A percentile compares a stretch with the other conserved stretches of the same genome.
Evolutionary conservation across 495 filamentous ascomycete genomes (phyloP).

Genomic region (Collariella sp.): DNA sequence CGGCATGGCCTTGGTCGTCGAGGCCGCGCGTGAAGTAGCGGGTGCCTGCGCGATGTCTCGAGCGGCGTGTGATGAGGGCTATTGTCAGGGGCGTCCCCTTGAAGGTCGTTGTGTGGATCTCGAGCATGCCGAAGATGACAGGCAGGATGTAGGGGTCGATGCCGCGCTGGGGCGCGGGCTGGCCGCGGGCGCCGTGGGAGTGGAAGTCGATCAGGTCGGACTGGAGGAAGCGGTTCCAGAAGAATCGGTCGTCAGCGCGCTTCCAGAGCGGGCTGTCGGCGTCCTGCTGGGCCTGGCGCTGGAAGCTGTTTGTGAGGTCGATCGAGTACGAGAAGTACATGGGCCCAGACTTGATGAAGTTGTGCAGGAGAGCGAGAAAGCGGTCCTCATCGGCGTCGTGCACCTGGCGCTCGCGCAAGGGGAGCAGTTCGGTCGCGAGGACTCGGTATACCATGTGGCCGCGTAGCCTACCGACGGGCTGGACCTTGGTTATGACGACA

Average conservation of each 20-base stretch:
- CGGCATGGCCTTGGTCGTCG: constrained; percentile 85
- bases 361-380: constrained; percentile 71
- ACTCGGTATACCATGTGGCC: constrained; percentile 94
- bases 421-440: constrained; percentile 82
- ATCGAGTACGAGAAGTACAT: constrained; percentile 98
- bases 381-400: constrained; percentile 89
- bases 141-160: constrained; percentile 92
- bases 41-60: constrained; percentile 78
- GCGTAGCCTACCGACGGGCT: constrained; percentile 80
- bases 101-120: constrained; percentile 71
- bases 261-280: constrained; percentile 70
- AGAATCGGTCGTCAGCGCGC: constrained; percentile 91
- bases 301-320: constrained; percentile 91
- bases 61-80: constrained; percentile 77
- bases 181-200: constrained; percentile 39
- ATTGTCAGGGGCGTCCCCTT: constrained; percentile 77
- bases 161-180: constrained; percentile 59
- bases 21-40: constrained; percentile 90
- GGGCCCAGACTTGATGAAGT: constrained; percentile 67
- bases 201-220: constrained; percentile 86
- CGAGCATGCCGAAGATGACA: constrained; percentile 88
- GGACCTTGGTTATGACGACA: constrained; percentile 89
- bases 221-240: constrained; percentile 93
- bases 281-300: constrained; percentile 73
- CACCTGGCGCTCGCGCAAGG: constrained; percentile 82